Percentiles rank a stretch among this genome's conserved stretches.
phyloP scores from a whole-genome alignment of 2,329 filamentous ascomycete species.

The Scytalidium lignicola region DNA sequence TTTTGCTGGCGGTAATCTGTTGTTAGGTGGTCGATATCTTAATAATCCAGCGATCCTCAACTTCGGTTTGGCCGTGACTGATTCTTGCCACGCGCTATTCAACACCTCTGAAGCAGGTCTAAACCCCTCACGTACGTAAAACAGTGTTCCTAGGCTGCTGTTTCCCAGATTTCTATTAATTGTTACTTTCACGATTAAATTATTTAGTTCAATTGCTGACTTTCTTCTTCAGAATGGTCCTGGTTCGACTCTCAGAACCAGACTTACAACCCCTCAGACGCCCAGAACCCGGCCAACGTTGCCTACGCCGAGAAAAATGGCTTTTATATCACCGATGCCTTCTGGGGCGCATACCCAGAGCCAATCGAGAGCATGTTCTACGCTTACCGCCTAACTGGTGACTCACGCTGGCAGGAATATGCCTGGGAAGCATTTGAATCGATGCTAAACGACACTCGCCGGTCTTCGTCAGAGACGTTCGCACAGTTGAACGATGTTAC shows the following conservation, averaged over 20 bases:
- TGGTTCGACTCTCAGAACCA: conserved; percentile 45
- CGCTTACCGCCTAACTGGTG: conserved; percentile 70
- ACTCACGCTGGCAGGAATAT: conserved; percentile 71
- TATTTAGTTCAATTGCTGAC: background rate
- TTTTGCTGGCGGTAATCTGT: conserved; percentile 77
- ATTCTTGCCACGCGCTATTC: conserved; percentile 69
- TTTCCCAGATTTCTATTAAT: no score
- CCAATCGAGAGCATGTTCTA: conserved; percentile 80
- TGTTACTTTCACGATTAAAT: no score
- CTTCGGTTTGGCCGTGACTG: conserved; percentile 42
- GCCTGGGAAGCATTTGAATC: conserved; percentile 69
- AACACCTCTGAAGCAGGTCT: conserved; percentile 60
- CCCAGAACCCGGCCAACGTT: conserved; percentile 50
- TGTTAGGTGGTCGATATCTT: conserved; percentile 68
- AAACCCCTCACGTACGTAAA: conserved; percentile 54
- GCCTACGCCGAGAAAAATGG: conserved; percentile 64
- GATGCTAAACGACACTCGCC: conserved; percentile 55
- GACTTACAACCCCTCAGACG: conserved; percentile 23
- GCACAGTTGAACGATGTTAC: conserved; percentile 62
- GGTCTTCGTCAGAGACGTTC: conserved; percentile 55
- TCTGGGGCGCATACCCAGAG: conserved; percentile 68
- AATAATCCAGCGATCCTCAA: conserved; percentile 26
- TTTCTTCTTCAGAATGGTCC: conserved; percentile 34
- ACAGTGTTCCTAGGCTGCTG: background rate
- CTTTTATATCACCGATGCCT: conserved; percentile 28